Conservation (phyloP, 2,329 filamentous ascomycete genomes). For the Fusarium citri region DNA sequence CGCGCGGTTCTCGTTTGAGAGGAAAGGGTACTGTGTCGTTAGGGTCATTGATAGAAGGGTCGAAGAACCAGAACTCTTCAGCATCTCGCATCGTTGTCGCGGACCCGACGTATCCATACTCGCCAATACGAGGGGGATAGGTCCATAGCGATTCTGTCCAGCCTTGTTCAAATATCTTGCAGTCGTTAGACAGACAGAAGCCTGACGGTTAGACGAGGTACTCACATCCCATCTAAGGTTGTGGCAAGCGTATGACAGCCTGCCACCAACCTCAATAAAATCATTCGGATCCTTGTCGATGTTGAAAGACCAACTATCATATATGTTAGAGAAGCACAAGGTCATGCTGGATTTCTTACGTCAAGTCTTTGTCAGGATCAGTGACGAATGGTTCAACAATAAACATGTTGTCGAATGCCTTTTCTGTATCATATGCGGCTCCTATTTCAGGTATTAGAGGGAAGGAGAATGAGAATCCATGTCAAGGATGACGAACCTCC, state of each 20-base stretch:
- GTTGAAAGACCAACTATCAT: slow-evolving; percentile 51
- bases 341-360: slow-evolving; percentile 24
- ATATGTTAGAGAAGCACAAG: neutral
- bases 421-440: slow-evolving; percentile 53
- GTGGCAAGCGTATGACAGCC: slow-evolving; percentile 50
- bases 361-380: slow-evolving; percentile 41
- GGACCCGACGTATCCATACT: slow-evolving; percentile 57
- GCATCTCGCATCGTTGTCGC: slow-evolving; percentile 55
- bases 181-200: neutral
- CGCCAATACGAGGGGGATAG: slow-evolving; percentile 55
- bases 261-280: slow-evolving; percentile 47
- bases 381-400: slow-evolving; percentile 45
- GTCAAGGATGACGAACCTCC: slow-evolving; percentile 44
- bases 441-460: slow-evolving; percentile 37
- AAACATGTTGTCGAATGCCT: slow-evolving; percentile 55
- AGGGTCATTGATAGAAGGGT: slow-evolving; percentile 52
- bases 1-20: slow-evolving; percentile 49
- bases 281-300: slow-evolving; percentile 44
- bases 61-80: slow-evolving; percentile 49
- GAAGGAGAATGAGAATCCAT: neutral
- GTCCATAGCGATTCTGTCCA: slow-evolving; percentile 56
- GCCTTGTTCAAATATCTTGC: slow-evolving; percentile 53
- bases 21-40: slow-evolving; percentile 55
- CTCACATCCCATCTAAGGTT: slow-evolving; percentile 54
- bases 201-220: neutral